phyloP scores from a whole-genome alignment of 495 filamentous ascomycete species.

The Glonium stellatum region DNA sequence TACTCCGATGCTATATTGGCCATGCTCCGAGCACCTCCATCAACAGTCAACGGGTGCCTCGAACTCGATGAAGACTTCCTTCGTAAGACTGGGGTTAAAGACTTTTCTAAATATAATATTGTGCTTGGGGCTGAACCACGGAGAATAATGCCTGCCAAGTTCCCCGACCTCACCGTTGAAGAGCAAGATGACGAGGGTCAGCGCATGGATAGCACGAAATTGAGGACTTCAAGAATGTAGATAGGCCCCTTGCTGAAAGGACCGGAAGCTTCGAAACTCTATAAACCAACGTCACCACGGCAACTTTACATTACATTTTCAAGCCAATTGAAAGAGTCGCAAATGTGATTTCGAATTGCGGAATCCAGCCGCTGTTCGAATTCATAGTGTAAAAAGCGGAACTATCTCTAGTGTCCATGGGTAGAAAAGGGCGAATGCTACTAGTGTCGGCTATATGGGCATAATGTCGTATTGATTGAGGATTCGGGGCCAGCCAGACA shows the following conservation, averaged over 20 bases:
- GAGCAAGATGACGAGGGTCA: conserved; percentile 81
- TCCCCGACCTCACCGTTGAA: conserved; percentile 64
- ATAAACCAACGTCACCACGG: neutral
- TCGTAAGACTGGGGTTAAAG: conserved; percentile 54
- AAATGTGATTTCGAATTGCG: neutral
- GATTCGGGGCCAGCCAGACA: too few relatives aligned
- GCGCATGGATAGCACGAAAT: conserved; percentile 58
- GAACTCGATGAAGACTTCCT: conserved; percentile 81
- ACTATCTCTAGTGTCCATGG: too few relatives aligned
- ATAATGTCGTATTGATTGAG: too few relatives aligned
- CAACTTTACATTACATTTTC: neutral
- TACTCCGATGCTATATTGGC: conserved; percentile 75
- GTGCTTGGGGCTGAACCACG: conserved; percentile 58
- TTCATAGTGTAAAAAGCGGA: neutral
- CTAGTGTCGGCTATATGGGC: too few relatives aligned
- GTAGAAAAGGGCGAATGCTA: too few relatives aligned
- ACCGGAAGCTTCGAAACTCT: neutral
- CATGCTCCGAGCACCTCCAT: conserved; percentile 57
- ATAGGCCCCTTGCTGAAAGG: neutral
- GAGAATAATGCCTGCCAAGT: conserved; percentile 68
- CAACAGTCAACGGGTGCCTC: conserved; percentile 61
- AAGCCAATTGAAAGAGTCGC: neutral
- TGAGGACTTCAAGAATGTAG: conserved; percentile 33
- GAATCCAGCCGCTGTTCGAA: neutral
- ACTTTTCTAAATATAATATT: conserved; percentile 69